phyloP scores from a whole-genome alignment of 768 basidiomycete species.

The Termitomyces sp. region DNA sequence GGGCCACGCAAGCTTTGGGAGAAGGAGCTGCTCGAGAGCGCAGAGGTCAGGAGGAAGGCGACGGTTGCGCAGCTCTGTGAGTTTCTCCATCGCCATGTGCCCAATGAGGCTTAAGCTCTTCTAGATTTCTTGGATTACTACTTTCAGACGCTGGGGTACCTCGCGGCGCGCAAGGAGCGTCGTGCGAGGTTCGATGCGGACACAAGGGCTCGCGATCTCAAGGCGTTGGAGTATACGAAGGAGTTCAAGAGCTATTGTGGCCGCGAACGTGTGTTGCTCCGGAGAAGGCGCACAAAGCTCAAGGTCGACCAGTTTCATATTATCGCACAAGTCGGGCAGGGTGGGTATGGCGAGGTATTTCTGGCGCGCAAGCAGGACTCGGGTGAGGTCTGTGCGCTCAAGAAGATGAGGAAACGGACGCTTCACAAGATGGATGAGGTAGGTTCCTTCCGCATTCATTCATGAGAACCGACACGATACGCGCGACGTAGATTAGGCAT shows the following conservation, averaged over 20 bases:
- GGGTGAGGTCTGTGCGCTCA: conserved; percentile 93
- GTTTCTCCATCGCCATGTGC: conserved; percentile 21
- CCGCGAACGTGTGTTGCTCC: conserved; percentile 88
- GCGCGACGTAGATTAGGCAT: conserved; percentile 75
- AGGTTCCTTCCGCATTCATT: conserved; percentile 7
- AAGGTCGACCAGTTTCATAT: conserved; percentile 96
- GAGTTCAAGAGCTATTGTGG: conserved; percentile 95
- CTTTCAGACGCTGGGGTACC: conserved; percentile 91
- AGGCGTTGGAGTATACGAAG: conserved; percentile 52
- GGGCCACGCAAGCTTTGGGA: conserved; percentile 79
- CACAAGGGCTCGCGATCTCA: conserved; percentile 64
- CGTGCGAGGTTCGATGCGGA: conserved; percentile 80
- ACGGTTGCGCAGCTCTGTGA: conserved; percentile 96
- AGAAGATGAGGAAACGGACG: conserved; percentile 95
- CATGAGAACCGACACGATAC: neutral
- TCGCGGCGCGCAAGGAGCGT: conserved; percentile 82
- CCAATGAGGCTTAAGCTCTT: neutral
- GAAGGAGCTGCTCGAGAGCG: conserved; percentile 73
- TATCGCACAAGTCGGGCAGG: conserved; percentile 98
- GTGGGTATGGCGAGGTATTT: conserved; percentile 97
- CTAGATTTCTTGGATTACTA: conserved; percentile 97
- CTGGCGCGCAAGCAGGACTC: conserved; percentile 94
- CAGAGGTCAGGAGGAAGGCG: conserved; percentile 91
- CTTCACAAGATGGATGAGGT: conserved; percentile 99
- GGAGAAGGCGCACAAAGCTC: conserved; percentile 89